Conservation (phyloP, 805 yeast species). For the Hanseniaspora valbyensis region DNA sequence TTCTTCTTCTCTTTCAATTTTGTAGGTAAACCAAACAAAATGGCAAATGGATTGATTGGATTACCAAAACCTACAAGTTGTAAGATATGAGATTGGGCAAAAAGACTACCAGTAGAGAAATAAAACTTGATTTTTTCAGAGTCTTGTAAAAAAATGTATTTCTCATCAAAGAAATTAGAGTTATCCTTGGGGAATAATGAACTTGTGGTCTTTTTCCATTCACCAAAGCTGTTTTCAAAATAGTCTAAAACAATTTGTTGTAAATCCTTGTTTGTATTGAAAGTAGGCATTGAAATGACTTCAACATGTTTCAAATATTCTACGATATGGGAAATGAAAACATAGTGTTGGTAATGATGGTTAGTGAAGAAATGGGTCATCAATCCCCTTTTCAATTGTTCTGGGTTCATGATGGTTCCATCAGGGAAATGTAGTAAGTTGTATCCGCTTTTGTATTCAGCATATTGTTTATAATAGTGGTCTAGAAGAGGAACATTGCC, state of each 20-base stretch:
- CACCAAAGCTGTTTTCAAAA: constrained; percentile 51
- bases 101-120: constrained; percentile 64
- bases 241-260: constrained; percentile 52
- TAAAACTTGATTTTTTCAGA: constrained; percentile 45
- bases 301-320: constrained; percentile 47
- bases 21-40: constrained; percentile 59
- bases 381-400: constrained; percentile 13
- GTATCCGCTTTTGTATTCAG: constrained; percentile 8
- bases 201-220: constrained; percentile 22
- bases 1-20: constrained; percentile 61
- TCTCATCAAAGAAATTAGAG: constrained; percentile 46
- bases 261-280: constrained; percentile 42
- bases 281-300: constrained; percentile 51
- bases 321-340: constrained; percentile 23
- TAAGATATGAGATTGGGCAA: constrained; percentile 64
- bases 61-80: constrained; percentile 73
- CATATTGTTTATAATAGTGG: constrained; percentile 7
- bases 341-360: constrained; percentile 16
- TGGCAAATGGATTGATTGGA: constrained; percentile 63
- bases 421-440: constrained; percentile 3
- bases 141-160: constrained; percentile 32
- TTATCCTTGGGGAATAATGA: constrained; percentile 41
- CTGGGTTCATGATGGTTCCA: constrained; percentile 12
- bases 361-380: constrained; percentile 14
- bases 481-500: constrained; percentile 13